phyloP scores from a whole-genome alignment of 2,329 filamentous ascomycete species.

The Aspergillus pseudotamarii region DNA sequence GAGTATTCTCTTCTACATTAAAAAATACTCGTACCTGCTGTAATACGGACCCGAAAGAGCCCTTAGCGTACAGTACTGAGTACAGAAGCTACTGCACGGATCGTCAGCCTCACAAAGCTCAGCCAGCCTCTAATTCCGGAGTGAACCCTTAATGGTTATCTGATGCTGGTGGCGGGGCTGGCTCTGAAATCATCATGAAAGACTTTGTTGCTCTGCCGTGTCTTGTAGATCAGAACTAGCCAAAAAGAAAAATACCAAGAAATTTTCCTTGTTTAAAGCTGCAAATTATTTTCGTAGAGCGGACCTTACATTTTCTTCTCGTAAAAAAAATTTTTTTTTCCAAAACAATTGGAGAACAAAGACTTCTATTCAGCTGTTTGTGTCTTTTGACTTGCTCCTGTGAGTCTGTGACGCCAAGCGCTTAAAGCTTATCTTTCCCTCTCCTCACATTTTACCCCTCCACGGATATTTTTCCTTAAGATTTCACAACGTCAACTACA shows the following conservation, averaged over 20 bases:
- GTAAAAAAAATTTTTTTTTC: background rate
- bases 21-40: background rate
- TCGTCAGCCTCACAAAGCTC: constrained; percentile 1
- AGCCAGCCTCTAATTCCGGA: background rate
- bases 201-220: background rate
- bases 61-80: background rate
- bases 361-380: background rate
- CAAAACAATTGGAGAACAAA: background rate
- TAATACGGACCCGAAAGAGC: background rate
- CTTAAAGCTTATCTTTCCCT: background rate
- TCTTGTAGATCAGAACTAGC: background rate
- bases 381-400: too few species aligned
- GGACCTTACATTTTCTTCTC: background rate
- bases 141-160: background rate
- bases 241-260: background rate
- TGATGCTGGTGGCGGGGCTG: background rate
- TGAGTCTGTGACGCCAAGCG: background rate
- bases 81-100: constrained; percentile 1
- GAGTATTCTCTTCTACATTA: background rate
- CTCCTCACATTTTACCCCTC: constrained; percentile 4
- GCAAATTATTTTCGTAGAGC: background rate
- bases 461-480: constrained; percentile 9
- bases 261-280: background rate
- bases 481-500: constrained; percentile 11
- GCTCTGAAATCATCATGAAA: background rate